Evolutionary conservation across 176 grass and related monocot genomes (phyloP).

Genomic region (Poa pratensis): DNA sequence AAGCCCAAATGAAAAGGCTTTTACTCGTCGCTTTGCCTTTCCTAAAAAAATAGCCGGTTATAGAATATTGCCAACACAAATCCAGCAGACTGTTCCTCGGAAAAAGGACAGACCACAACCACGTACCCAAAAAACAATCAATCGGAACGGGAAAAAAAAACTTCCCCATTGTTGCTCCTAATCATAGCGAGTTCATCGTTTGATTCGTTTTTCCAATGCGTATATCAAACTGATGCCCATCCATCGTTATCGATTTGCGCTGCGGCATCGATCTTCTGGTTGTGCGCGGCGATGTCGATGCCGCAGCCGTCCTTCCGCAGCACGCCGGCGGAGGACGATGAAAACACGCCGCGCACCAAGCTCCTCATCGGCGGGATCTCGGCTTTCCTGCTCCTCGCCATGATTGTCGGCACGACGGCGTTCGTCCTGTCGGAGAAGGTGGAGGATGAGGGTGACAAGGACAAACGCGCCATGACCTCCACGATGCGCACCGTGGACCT

Average conservation of each 20-base stretch:
- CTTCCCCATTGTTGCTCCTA: neutral
- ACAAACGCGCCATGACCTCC: constrained; percentile 45
- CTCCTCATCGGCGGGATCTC: constrained; percentile 52
- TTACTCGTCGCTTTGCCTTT: neutral
- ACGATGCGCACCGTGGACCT: constrained; percentile 69
- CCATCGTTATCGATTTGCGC: neutral
- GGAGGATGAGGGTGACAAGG: constrained; percentile 5
- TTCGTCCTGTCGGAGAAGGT: constrained; percentile 41
- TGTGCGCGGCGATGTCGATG: constrained; percentile 39
- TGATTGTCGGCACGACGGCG: constrained; percentile 62
- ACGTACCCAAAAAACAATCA: neutral
- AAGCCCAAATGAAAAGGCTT: neutral
- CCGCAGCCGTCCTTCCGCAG: constrained; percentile 19
- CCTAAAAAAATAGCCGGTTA: neutral
- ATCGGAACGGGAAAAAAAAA: neutral
- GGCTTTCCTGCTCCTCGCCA: constrained; percentile 50
- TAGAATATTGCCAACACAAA: constrained; percentile 28
- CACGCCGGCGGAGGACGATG: constrained; percentile 33
- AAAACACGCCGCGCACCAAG: constrained; percentile 22
- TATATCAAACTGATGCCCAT: constrained; percentile 24
- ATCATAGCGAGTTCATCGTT: constrained; percentile 35
- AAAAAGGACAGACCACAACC: constrained; percentile 47
- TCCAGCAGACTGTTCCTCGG: constrained; percentile 21
- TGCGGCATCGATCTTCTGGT: constrained; percentile 15
- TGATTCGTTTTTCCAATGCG: constrained; percentile 17